A percentile compares a stretch with the other conserved stretches of the same genome.
phyloP scores from a whole-genome alignment of 1,284 basidiomycete species.

The Pholiota adiposa region DNA sequence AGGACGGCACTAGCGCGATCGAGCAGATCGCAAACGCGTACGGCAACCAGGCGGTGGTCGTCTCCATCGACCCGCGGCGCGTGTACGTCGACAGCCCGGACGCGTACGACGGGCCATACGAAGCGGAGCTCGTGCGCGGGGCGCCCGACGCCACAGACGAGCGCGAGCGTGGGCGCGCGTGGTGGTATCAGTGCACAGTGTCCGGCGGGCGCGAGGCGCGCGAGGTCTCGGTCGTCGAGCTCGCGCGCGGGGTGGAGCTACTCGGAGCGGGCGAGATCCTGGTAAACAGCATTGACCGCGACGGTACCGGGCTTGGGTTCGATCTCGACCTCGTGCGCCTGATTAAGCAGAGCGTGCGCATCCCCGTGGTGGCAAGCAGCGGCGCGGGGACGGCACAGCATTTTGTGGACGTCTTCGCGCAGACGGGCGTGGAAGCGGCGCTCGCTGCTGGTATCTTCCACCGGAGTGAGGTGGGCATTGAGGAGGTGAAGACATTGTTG shows the following conservation, averaged over 20 bases:
- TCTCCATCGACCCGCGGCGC: conserved; percentile 94
- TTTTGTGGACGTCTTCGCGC: conserved; percentile 85
- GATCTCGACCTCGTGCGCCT: conserved; percentile 85
- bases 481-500: conserved; percentile 71
- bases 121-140: conserved; percentile 69
- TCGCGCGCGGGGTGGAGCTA: conserved; percentile 86
- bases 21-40: conserved; percentile 92
- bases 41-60: conserved; percentile 97
- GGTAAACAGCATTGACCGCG: conserved; percentile 96
- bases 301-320: conserved; percentile 93
- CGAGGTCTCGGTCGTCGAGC: conserved; percentile 91
- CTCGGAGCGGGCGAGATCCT: conserved; percentile 96
- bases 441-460: conserved; percentile 99
- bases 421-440: conserved; percentile 88
- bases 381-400: conserved; percentile 87
- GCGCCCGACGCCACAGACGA: conserved; percentile 46
- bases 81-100: conserved; percentile 74
- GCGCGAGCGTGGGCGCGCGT: conserved; percentile 75
- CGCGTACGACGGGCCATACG: conserved; percentile 71
- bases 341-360: conserved; percentile 77
- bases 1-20: conserved; percentile 83
- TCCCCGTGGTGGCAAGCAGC: conserved; percentile 95
- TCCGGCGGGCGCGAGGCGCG: conserved; percentile 89
- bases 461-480: conserved; percentile 80
- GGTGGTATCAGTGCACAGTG: conserved; percentile 99